Percentiles rank a stretch among this genome's conserved stretches.
phyloP scores from a whole-genome alignment of 768 basidiomycete species.

The Gloeopeniophorella convolvens region DNA sequence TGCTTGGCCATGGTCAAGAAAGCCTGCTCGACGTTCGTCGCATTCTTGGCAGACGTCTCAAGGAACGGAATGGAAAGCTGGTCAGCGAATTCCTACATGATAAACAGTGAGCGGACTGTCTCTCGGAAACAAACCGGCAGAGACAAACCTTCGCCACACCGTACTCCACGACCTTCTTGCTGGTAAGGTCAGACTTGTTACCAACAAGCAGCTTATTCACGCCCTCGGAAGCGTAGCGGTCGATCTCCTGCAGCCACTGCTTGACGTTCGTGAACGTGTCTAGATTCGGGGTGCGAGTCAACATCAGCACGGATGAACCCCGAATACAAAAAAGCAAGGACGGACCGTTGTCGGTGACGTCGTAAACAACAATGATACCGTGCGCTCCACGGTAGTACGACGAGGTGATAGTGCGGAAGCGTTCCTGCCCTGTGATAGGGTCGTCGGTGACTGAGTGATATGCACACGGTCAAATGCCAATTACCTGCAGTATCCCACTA shows the following conservation, averaged over 20 bases:
- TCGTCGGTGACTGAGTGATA: background rate
- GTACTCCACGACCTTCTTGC: slow-evolving; percentile 94
- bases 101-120: slow-evolving; percentile 3
- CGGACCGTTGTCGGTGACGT: slow-evolving; percentile 89
- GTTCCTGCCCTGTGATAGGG: slow-evolving; percentile 74
- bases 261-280: slow-evolving; percentile 95
- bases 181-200: slow-evolving; percentile 97
- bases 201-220: slow-evolving; percentile 98
- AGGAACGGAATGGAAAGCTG: slow-evolving; percentile 91
- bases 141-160: slow-evolving; percentile 69
- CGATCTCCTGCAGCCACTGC: slow-evolving; percentile 91
- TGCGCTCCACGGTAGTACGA: slow-evolving; percentile 99
- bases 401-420: slow-evolving; percentile 97
- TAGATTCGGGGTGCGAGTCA: slow-evolving; percentile 27
- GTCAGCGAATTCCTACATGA: slow-evolving; percentile 81
- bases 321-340: background rate
- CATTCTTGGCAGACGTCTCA: slow-evolving; percentile 99
- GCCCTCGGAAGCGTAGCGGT: slow-evolving; percentile 94
- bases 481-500: slow-evolving; percentile 97
- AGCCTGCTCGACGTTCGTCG: slow-evolving; percentile 97
- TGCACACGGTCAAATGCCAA: slow-evolving; percentile 18
- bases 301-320: background rate
- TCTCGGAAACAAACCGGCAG: too few species aligned
- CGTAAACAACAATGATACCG: slow-evolving; percentile 98
- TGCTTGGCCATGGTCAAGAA: slow-evolving; percentile 99